phyloP scores from a whole-genome alignment of 108 stramenopile species.

The Pinguiococcus pyrenoidosus region DNA sequence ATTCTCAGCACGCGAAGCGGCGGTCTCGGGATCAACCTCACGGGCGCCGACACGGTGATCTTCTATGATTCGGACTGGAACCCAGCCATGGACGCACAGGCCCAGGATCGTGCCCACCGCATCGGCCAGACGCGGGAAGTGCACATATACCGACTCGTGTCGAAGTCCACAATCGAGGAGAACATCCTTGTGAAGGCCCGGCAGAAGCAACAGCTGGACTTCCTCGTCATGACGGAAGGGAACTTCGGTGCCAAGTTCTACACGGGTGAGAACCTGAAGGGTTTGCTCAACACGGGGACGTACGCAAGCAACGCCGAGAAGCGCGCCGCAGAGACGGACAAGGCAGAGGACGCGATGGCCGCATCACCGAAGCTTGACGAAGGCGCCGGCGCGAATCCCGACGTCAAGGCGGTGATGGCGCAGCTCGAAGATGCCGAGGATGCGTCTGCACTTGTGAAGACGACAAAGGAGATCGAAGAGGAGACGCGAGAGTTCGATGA shows the following conservation, averaged over 20 bases:
- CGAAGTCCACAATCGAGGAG: conserved; percentile 86
- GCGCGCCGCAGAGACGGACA: too few relatives aligned
- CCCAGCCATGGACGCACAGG: conserved; percentile 53
- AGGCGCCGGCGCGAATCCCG: conserved; percentile 8
- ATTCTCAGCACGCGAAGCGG: conserved; percentile 43
- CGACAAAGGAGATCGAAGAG: conserved; percentile 28
- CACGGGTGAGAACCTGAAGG: background rate
- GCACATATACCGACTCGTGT: conserved; percentile 89
- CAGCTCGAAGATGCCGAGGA: conserved; percentile 80
- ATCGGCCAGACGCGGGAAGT: conserved; percentile 93
- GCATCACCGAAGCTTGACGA: conserved; percentile 28
- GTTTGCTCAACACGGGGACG: background rate
- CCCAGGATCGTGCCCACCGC: conserved; percentile 70
- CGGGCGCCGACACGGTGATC: conserved; percentile 45
- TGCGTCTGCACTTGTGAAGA: conserved; percentile 43
- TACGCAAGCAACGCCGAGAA: too few relatives aligned
- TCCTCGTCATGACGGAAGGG: conserved; percentile 84
- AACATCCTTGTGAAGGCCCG: conserved; percentile 82
- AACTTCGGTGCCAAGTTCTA: conserved; percentile 54
- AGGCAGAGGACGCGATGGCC: conserved; percentile 8
- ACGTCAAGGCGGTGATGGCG: conserved; percentile 73
- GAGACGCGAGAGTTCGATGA: conserved; percentile 72
- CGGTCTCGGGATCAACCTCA: conserved; percentile 49
- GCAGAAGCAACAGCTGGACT: conserved; percentile 85
- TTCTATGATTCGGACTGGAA: conserved; percentile 55